A percentile compares a stretch with the other conserved stretches of the same genome.
phyloP scores from a whole-genome alignment of 306 rosid genomes.

The Casuarina equisetifolia region DNA sequence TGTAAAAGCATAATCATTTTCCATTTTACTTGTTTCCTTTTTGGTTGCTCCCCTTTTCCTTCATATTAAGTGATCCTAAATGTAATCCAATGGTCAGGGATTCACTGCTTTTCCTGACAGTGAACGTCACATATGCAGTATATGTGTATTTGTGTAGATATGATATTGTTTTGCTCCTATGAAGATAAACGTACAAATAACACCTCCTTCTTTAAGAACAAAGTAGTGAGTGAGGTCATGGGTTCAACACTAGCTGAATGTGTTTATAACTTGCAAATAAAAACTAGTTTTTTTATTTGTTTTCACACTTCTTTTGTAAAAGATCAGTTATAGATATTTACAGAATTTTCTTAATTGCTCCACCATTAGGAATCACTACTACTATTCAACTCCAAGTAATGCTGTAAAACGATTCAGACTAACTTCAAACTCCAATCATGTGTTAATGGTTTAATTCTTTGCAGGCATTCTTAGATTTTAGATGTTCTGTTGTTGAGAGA shows the following conservation, averaged over 20 bases:
- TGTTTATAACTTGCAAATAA: not conserved
- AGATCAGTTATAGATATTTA: not conserved
- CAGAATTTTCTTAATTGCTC: not conserved
- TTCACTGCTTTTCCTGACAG: no score
- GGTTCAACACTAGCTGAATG: not conserved
- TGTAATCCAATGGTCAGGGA: no score
- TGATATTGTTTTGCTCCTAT: not conserved
- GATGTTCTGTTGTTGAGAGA: conserved; percentile 88
- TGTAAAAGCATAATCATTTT: no score
- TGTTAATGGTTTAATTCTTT: not conserved
- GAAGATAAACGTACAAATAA: not conserved
- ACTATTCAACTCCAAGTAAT: not conserved
- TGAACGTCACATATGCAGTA: no score
- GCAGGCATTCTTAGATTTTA: conserved; percentile 88
- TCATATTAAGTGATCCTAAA: no score
- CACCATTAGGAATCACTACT: not conserved
- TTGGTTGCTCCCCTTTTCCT: no score
- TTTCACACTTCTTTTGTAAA: not conserved
- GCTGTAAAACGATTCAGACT: not conserved
- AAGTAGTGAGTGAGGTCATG: not conserved
- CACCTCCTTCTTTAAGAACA: not conserved
- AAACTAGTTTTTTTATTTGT: no score
- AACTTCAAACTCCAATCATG: not conserved
- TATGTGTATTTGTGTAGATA: no score
- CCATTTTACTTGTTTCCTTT: no score